Conservation (phyloP, 1,139 yeast species). For the Hemisphaericaspora subhashii region DNA sequence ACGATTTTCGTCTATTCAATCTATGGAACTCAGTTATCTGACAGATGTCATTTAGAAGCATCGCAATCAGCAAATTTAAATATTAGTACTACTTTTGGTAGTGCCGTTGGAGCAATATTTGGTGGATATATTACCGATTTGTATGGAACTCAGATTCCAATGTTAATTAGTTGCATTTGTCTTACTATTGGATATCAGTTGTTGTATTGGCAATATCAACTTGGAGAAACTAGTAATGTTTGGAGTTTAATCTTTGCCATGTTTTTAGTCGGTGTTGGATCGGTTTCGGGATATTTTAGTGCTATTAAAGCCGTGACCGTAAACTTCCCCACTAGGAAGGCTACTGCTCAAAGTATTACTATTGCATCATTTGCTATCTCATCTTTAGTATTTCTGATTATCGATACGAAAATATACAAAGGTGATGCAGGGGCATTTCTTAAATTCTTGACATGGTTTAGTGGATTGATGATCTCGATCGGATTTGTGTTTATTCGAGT, state of each 20-base stretch:
- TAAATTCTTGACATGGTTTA: constrained; percentile 22
- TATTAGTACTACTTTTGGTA: constrained; percentile 32
- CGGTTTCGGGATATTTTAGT: constrained; percentile 35
- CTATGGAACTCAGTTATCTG: constrained; percentile 34
- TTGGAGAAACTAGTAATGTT: constrained; percentile 19
- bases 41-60: constrained; percentile 28
- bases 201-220: constrained; percentile 23
- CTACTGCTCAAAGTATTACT: constrained; percentile 38
- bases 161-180: constrained; percentile 25
- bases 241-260: constrained; percentile 26
- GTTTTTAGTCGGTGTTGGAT: constrained; percentile 34
- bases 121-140: constrained; percentile 34
- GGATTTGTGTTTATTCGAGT: constrained; percentile 34
- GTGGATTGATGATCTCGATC: constrained; percentile 26
- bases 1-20: constrained; percentile 36
- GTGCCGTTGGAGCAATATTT: constrained; percentile 33
- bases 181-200: constrained; percentile 29
- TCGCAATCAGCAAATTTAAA: constrained; percentile 31
- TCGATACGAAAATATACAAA: constrained; percentile 22
- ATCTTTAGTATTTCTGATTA: constrained; percentile 27
- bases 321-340: constrained; percentile 32
- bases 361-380: constrained; percentile 42
- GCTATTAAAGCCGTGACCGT: constrained; percentile 36
- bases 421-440: constrained; percentile 27
- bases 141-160: constrained; percentile 37